Evolutionary conservation across 768 basidiomycete species (phyloP).

Genomic region (Boletus subcaerulescens): DNA sequence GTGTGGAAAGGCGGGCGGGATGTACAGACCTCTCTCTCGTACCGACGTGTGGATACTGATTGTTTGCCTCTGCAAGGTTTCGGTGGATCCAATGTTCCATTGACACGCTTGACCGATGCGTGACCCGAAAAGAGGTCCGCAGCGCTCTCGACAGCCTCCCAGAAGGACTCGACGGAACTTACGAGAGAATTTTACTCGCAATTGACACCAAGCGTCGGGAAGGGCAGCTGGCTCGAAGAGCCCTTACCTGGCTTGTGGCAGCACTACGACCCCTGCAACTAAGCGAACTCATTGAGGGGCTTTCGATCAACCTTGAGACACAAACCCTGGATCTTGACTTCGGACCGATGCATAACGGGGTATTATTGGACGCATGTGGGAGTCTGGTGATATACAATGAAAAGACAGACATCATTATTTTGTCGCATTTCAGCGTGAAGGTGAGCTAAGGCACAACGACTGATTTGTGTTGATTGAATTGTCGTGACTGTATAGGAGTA

Average conservation of each 20-base stretch:
- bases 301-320: not conserved
- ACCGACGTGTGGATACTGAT: too few species aligned
- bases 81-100: not conserved
- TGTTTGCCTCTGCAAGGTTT: not conserved
- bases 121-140: not conserved
- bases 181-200: not conserved
- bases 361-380: not conserved
- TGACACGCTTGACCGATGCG: not conserved
- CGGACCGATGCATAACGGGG: not conserved
- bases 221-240: not conserved
- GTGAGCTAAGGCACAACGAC: not conserved
- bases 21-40: not conserved
- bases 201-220: not conserved
- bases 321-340: not conserved
- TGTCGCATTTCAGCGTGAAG: conserved; percentile 1
- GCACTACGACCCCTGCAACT: not conserved
- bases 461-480: too few species aligned
- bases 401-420: not conserved
- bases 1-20: not conserved
- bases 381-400: not conserved
- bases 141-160: not conserved
- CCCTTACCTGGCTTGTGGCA: not conserved
- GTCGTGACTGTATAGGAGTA: not conserved
- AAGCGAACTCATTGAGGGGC: not conserved
- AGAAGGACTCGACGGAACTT: not conserved